Evolutionary conservation across 768 basidiomycete species (phyloP).

Genomic region (Tylopilus sp.): DNA sequence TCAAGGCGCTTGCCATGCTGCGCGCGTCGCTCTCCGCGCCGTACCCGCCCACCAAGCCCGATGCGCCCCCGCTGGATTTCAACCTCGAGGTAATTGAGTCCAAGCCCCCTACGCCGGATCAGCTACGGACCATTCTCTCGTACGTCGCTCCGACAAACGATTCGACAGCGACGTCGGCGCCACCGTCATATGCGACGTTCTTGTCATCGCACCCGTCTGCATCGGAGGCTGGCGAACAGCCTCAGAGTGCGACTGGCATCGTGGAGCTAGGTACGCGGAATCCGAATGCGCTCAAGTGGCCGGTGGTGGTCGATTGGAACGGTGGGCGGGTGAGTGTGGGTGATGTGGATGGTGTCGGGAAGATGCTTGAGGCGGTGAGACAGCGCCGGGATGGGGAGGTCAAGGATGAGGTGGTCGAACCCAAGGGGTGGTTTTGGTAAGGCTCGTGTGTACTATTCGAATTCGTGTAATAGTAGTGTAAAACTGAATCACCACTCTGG

Average conservation of each 20-base stretch:
- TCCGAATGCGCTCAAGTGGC: slow-evolving; percentile 68
- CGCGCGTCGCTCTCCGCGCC: slow-evolving; percentile 55
- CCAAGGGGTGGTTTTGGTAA: slow-evolving; percentile 56
- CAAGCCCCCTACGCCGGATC: slow-evolving; percentile 61
- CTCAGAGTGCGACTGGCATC: slow-evolving; percentile 44
- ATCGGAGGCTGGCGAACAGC: slow-evolving; percentile 34
- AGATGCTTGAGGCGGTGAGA: slow-evolving; percentile 61
- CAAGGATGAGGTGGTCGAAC: slow-evolving; percentile 37
- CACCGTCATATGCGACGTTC: slow-evolving; percentile 36
- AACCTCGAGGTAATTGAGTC: slow-evolving; percentile 70
- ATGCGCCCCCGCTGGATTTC: slow-evolving; percentile 57
- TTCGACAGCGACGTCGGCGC: slow-evolving; percentile 20
- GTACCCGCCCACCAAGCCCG: slow-evolving; percentile 52
- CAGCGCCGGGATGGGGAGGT: slow-evolving; percentile 67
- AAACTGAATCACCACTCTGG: background rate
- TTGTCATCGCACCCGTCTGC: slow-evolving; percentile 60
- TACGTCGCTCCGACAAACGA: slow-evolving; percentile 41
- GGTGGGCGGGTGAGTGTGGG: slow-evolving; percentile 63
- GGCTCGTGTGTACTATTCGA: background rate
- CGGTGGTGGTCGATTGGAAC: slow-evolving; percentile 76
- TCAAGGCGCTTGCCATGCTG: slow-evolving; percentile 56
- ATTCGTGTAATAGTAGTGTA: background rate
- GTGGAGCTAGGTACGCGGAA: slow-evolving; percentile 50
- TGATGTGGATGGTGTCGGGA: slow-evolving; percentile 64
- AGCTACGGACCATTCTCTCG: slow-evolving; percentile 61